phyloP scores from a whole-genome alignment of 495 filamentous ascomycete species.

The Hyaloscypha bicolor region DNA sequence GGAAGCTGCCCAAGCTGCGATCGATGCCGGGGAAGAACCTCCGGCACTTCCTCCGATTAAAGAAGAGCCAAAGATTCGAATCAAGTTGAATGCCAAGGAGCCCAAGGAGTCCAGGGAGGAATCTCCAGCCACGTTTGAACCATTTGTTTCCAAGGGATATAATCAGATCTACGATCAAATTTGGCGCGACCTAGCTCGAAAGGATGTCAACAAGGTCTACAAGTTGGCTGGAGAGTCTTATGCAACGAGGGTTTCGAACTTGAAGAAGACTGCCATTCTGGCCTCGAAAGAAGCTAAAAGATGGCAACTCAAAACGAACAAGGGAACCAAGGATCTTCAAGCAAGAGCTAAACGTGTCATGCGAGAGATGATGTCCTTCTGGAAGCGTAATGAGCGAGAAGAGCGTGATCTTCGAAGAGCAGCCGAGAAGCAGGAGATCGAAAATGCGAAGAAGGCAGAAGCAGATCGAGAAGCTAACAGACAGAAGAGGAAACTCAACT shows the following conservation, averaged over 20 bases:
- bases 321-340: slow-evolving; percentile 96
- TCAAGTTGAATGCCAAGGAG: slow-evolving; percentile 60
- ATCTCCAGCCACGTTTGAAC: slow-evolving; percentile 56
- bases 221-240: slow-evolving; percentile 83
- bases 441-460: slow-evolving; percentile 94
- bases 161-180: slow-evolving; percentile 98
- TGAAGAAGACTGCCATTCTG: slow-evolving; percentile 95
- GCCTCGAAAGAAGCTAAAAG: slow-evolving; percentile 96
- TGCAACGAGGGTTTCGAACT: slow-evolving; percentile 82
- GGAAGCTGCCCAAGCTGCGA: slow-evolving; percentile 81
- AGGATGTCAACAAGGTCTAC: slow-evolving; percentile 90
- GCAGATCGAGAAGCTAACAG: slow-evolving; percentile 95
- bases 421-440: slow-evolving; percentile 94
- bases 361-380: slow-evolving; percentile 99
- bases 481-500: slow-evolving; percentile 98
- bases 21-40: slow-evolving; percentile 80
- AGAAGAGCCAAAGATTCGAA: slow-evolving; percentile 66
- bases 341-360: slow-evolving; percentile 96
- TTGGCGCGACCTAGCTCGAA: slow-evolving; percentile 90
- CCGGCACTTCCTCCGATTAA: slow-evolving; percentile 70
- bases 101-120: slow-evolving; percentile 55
- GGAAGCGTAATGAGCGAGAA: slow-evolving; percentile 98
- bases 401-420: slow-evolving; percentile 92
- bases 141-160: slow-evolving; percentile 87
- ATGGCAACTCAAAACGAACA: slow-evolving; percentile 97